These are phyloP conservation scores for Botrytis elliptica DNA, from an alignment of 2,329 filamentous ascomycete genomes.

Conservation along the genomic window DNA sequence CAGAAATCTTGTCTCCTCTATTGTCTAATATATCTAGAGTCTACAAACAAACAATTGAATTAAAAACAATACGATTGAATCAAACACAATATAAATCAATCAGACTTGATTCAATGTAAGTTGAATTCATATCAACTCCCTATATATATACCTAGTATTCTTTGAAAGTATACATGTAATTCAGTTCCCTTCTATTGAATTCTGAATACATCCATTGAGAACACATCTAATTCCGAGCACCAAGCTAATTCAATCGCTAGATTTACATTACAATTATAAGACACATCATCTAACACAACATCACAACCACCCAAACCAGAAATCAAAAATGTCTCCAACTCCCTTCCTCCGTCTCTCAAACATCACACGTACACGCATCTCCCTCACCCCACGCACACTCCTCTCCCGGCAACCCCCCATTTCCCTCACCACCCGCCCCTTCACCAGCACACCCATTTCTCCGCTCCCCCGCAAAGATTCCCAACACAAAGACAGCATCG, in stretches of 20 bases:
- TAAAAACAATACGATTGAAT: background rate
- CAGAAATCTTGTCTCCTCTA: background rate
- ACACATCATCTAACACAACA: background rate
- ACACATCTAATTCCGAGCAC: background rate
- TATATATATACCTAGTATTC: background rate
- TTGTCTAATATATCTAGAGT: background rate
- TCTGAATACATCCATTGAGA: background rate
- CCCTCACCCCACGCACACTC: too few relatives aligned
- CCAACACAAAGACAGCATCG: conserved; percentile 61
- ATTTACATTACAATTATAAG: background rate
- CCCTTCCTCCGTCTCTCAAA: background rate
- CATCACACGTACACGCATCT: too few relatives aligned
- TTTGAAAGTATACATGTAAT: background rate
- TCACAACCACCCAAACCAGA: too few relatives aligned
- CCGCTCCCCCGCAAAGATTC: conserved; percentile 44
- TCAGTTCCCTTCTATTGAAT: background rate
- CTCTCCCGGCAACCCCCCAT: background rate
- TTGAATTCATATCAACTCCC: background rate
- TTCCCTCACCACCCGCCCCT: background rate
- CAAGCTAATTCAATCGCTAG: background rate
- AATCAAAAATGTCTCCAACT: background rate
- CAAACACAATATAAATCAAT: too few relatives aligned
- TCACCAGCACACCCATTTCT: background rate
- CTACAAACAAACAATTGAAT: background rate
- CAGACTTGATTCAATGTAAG: background rate